Evolutionary conservation across 805 yeast species (phyloP).

Genomic region (Candida lessepsii): DNA sequence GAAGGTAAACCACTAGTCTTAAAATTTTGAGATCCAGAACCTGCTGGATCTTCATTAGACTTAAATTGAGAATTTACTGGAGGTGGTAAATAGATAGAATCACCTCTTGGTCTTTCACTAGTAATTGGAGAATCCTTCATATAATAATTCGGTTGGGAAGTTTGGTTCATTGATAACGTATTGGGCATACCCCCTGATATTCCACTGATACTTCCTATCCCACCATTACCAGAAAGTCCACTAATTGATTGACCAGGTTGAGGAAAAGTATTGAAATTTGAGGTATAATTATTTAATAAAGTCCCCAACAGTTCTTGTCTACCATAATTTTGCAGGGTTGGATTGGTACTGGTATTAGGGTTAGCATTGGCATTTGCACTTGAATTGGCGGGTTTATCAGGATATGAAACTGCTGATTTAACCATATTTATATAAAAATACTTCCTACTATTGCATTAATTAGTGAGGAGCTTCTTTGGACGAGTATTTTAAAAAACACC

Average conservation of each 20-base stretch:
- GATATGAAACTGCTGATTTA: constrained; percentile 7
- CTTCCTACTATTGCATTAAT: too few species aligned
- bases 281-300: constrained; percentile 22
- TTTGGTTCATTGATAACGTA: constrained; percentile 1
- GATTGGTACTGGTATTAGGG: background rate
- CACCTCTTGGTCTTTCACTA: constrained; percentile 32
- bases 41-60: constrained; percentile 12
- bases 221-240: constrained; percentile 5
- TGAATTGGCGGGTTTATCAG: constrained; percentile 3
- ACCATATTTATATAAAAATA: constrained; percentile 3
- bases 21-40: constrained; percentile 10
- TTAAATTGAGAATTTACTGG: constrained; percentile 23
- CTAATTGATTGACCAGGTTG: constrained; percentile 7
- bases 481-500: too few species aligned
- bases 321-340: background rate
- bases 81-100: constrained; percentile 39
- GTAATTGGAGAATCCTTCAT: constrained; percentile 4
- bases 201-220: constrained; percentile 5
- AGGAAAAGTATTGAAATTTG: constrained; percentile 8
- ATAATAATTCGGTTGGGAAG: constrained; percentile 8
- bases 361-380: constrained; percentile 8
- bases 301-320: constrained; percentile 31
- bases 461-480: too few species aligned
- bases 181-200: background rate
- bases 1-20: constrained; percentile 16